A percentile compares a stretch with the other conserved stretches of the same genome.
These are phyloP conservation scores for Phytophthora sansomeana DNA, from an alignment of 352 stramenopile genomes.

Conservation along the genomic window DNA sequence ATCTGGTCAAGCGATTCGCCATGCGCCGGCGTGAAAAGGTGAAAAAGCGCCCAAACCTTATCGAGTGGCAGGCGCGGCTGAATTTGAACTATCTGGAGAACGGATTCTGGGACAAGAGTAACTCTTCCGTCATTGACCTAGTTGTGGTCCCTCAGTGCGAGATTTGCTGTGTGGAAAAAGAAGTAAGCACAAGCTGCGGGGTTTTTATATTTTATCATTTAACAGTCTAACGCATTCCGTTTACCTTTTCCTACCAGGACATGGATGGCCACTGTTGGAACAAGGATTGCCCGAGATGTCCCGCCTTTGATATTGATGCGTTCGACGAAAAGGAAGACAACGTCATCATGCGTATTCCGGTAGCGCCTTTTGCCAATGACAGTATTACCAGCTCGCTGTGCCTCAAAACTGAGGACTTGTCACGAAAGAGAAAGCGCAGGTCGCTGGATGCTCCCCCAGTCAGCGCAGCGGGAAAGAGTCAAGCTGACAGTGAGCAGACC, in stretches of 20 bases:
- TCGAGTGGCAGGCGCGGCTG: slow-evolving; percentile 77
- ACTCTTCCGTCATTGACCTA: slow-evolving; percentile 68
- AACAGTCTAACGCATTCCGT: slow-evolving; percentile 11
- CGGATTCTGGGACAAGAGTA: slow-evolving; percentile 60
- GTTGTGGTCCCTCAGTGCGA: slow-evolving; percentile 77
- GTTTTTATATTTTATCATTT: slow-evolving; percentile 1
- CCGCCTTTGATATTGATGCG: slow-evolving; percentile 68
- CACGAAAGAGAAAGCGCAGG: slow-evolving; percentile 63
- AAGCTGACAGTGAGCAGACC: slow-evolving; percentile 16
- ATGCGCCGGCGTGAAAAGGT: slow-evolving; percentile 84
- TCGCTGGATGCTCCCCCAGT: slow-evolving; percentile 25
- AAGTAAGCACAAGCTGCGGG: slow-evolving; percentile 45
- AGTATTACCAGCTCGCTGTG: slow-evolving; percentile 66
- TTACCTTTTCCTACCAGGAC: slow-evolving; percentile 45
- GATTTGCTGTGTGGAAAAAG: slow-evolving; percentile 87
- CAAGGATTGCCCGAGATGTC: slow-evolving; percentile 66
- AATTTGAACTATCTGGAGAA: slow-evolving; percentile 71
- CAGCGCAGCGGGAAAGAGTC: slow-evolving; percentile 1
- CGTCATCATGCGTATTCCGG: slow-evolving; percentile 62
- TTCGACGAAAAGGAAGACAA: slow-evolving; percentile 55
- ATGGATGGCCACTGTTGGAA: slow-evolving; percentile 81
- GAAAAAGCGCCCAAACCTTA: slow-evolving; percentile 87
- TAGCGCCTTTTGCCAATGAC: slow-evolving; percentile 57
- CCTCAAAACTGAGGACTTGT: slow-evolving; percentile 45
- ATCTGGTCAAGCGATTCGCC: slow-evolving; percentile 86